Conservation (phyloP, 495 filamentous ascomycete genomes). For the Trichoderma parareesei region DNA sequence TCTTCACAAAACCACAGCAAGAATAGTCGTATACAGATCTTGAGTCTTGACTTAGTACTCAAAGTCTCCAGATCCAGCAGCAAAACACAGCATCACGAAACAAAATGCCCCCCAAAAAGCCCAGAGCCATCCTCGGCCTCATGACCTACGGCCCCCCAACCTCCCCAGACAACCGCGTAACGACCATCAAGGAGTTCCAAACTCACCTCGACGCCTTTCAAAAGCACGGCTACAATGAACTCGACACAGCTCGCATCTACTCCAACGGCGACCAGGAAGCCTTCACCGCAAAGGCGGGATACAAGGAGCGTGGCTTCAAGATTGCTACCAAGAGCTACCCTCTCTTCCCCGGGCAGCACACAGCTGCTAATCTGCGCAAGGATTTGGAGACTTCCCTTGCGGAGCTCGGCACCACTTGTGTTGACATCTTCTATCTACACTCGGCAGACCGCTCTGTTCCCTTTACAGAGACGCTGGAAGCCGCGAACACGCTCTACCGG, state of each 20-base stretch:
- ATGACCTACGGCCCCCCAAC: conserved; percentile 42
- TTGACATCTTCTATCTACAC: conserved; percentile 78
- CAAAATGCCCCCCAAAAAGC: conserved; percentile 19
- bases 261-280: conserved; percentile 64
- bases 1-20: neutral
- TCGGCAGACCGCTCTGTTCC: conserved; percentile 65
- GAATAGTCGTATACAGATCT: no score
- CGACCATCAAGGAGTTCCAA: conserved; percentile 54
- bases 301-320: conserved; percentile 65
- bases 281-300: conserved; percentile 62
- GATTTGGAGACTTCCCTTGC: conserved; percentile 54
- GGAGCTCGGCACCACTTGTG: conserved; percentile 60
- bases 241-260: conserved; percentile 66
- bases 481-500: conserved; percentile 63
- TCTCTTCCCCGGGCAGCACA: conserved; percentile 21
- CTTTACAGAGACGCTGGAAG: conserved; percentile 62
- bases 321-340: conserved; percentile 62
- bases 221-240: conserved; percentile 54
- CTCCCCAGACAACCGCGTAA: conserved; percentile 41
- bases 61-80: no score
- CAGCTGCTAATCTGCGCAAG: conserved; percentile 18
- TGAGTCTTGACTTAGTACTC: no score
- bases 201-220: conserved; percentile 54
- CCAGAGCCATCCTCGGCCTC: conserved; percentile 41
- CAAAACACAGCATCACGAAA: neutral